Percentiles rank a stretch among this genome's conserved stretches.
Conservation (phyloP, 2,329 filamentous ascomycete genomes). For the Aureobasidium melanogenum region DNA sequence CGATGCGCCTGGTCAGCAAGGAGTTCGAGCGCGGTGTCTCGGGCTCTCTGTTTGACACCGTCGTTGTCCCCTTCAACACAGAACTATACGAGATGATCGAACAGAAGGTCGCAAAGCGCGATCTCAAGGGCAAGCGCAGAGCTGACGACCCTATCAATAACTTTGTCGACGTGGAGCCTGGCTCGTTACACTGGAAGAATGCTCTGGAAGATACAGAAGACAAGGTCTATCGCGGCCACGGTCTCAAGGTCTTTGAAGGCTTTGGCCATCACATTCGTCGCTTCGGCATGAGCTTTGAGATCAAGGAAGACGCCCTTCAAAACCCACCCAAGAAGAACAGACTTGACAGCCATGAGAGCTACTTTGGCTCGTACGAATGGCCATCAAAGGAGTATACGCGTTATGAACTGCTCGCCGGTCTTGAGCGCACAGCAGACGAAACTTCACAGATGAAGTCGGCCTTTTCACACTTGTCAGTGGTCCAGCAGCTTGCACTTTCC, state of each 20-base stretch:
- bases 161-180: constrained; percentile 18
- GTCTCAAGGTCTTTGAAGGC: constrained; percentile 52
- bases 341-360: constrained; percentile 46
- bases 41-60: constrained; percentile 50
- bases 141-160: constrained; percentile 13
- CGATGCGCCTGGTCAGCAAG: constrained; percentile 51
- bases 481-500: constrained; percentile 57
- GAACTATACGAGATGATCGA: constrained; percentile 51
- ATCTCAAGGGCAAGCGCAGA: constrained; percentile 29
- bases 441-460: constrained; percentile 52
- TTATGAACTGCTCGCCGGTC: constrained; percentile 49
- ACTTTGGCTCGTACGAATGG: constrained; percentile 60
- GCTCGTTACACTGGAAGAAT: constrained; percentile 33
- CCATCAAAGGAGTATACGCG: constrained; percentile 51
- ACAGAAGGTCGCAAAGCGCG: constrained; percentile 22
- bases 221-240: constrained; percentile 46
- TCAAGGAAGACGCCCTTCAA: constrained; percentile 45
- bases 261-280: constrained; percentile 53
- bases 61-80: constrained; percentile 57
- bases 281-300: constrained; percentile 61
- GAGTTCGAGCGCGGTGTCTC: constrained; percentile 53
- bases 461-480: constrained; percentile 46
- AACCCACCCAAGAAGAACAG: constrained; percentile 48
- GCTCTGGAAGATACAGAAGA: constrained; percentile 28
- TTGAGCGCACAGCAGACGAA: constrained; percentile 57